A percentile compares a stretch with the other conserved stretches of the same genome.
Evolutionary conservation across 148 eudicot genomes (phyloP).

Genomic region (Polygonum aviculare): DNA sequence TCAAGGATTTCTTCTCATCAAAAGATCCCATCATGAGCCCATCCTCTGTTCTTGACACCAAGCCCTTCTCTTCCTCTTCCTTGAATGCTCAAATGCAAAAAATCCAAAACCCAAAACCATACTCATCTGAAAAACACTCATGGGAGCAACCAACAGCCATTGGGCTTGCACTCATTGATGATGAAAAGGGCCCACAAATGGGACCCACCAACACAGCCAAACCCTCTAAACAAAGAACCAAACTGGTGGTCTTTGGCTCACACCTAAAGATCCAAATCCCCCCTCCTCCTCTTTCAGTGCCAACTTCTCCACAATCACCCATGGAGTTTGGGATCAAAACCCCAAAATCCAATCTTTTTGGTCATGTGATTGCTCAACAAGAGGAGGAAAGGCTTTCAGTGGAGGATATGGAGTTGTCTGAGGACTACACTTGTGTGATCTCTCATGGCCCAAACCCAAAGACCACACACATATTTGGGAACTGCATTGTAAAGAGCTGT

Average conservation of each 20-base stretch:
- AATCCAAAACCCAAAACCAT: slow-evolving; percentile 15
- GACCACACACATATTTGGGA: slow-evolving; percentile 72
- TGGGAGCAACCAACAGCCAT: slow-evolving; percentile 45
- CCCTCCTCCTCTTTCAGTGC: not conserved
- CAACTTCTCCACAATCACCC: slow-evolving; percentile 34
- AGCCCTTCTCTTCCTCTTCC: slow-evolving; percentile 27
- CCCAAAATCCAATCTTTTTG: slow-evolving; percentile 20
- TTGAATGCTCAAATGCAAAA: slow-evolving; percentile 24
- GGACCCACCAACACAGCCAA: slow-evolving; percentile 1
- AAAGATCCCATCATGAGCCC: slow-evolving; percentile 41
- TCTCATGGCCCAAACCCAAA: slow-evolving; percentile 89
- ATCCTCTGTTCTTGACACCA: slow-evolving; percentile 55
- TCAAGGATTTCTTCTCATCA: slow-evolving; percentile 33
- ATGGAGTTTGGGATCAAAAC: slow-evolving; percentile 71
- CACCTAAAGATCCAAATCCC: slow-evolving; percentile 83
- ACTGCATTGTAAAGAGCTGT: slow-evolving; percentile 63
- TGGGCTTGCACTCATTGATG: slow-evolving; percentile 59
- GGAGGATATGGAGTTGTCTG: slow-evolving; percentile 73
- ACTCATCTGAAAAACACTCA: slow-evolving; percentile 15
- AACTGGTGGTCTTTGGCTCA: slow-evolving; percentile 56
- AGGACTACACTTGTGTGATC: slow-evolving; percentile 92
- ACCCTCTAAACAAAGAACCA: slow-evolving; percentile 28
- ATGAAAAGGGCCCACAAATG: not conserved
- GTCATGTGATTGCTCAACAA: not conserved
- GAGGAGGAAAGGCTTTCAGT: slow-evolving; percentile 23